Evolutionary conservation across 306 rosid species (phyloP).

Genomic region (Hippophae tibetana): DNA sequence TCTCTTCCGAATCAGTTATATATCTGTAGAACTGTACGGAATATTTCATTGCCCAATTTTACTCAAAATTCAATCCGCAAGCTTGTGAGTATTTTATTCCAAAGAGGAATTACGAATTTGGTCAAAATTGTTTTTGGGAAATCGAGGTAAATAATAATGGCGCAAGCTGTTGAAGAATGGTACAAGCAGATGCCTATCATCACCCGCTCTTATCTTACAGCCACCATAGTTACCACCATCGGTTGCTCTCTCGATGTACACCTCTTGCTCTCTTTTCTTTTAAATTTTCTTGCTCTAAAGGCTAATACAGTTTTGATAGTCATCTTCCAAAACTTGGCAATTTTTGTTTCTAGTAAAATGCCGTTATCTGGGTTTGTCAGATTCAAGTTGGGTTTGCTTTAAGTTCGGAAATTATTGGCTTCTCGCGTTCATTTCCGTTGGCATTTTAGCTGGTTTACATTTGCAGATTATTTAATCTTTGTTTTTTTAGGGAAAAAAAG

Average conservation of each 20-base stretch:
- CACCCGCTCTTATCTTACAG: constrained; percentile 89
- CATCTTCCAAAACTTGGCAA: constrained; percentile 1
- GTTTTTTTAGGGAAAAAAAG: too few relatives aligned
- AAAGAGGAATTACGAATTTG: not conserved
- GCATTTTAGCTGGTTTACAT: not conserved
- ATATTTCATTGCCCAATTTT: not conserved
- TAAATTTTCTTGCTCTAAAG: not conserved
- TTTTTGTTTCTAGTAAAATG: not conserved
- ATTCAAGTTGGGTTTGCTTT: constrained; percentile 13
- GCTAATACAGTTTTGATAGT: constrained; percentile 2
- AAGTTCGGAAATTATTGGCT: not conserved
- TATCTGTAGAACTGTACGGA: not conserved
- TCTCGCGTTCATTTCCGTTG: not conserved
- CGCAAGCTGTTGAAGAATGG: constrained; percentile 99
- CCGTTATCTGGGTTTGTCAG: constrained; percentile 1
- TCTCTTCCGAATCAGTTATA: too few relatives aligned
- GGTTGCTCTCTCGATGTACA: constrained; percentile 90
- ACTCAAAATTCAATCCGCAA: not conserved
- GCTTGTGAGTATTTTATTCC: not conserved
- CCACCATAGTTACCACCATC: constrained; percentile 81
- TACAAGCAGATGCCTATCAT: constrained; percentile 94
- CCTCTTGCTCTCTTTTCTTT: not conserved
- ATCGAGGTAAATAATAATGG: constrained; percentile 30
- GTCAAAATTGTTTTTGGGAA: not conserved
- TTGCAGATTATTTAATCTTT: constrained; percentile 1